A percentile compares a stretch with the other conserved stretches of the same genome.
These are phyloP conservation scores for Chaetomium tenue DNA, from an alignment of 495 filamentous ascomycete genomes.

Conservation along the genomic window DNA sequence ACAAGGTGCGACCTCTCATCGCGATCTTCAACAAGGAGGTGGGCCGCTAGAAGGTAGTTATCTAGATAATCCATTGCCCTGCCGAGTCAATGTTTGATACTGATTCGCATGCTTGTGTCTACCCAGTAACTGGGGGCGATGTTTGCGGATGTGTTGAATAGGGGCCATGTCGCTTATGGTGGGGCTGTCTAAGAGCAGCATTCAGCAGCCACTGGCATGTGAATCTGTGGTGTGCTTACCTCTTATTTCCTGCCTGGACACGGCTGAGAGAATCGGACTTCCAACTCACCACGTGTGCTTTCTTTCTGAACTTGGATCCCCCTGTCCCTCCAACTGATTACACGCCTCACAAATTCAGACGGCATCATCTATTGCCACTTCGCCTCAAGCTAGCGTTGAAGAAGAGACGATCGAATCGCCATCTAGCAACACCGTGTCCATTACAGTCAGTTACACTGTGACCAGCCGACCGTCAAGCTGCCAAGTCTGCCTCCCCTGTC, in stretches of 20 bases:
- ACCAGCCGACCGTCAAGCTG: not conserved
- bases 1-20: not conserved
- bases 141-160: not conserved
- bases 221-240: not conserved
- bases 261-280: not conserved
- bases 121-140: too few species aligned
- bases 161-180: not conserved
- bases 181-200: not conserved
- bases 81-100: not conserved
- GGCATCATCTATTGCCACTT: not conserved
- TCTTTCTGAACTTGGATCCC: not conserved
- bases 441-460: not conserved
- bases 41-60: not conserved
- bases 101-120: not conserved
- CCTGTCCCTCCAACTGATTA: not conserved
- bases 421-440: not conserved
- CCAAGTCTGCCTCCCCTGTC: not conserved
- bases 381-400: not conserved
- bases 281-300: not conserved
- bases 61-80: not conserved
- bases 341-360: not conserved
- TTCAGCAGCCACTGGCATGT: not conserved
- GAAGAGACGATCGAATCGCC: conserved; percentile 8
- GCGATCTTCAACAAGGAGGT: not conserved
- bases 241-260: not conserved